phyloP scores from a whole-genome alignment of 2,329 filamentous ascomycete genomes.

The Cercospora janseana region DNA sequence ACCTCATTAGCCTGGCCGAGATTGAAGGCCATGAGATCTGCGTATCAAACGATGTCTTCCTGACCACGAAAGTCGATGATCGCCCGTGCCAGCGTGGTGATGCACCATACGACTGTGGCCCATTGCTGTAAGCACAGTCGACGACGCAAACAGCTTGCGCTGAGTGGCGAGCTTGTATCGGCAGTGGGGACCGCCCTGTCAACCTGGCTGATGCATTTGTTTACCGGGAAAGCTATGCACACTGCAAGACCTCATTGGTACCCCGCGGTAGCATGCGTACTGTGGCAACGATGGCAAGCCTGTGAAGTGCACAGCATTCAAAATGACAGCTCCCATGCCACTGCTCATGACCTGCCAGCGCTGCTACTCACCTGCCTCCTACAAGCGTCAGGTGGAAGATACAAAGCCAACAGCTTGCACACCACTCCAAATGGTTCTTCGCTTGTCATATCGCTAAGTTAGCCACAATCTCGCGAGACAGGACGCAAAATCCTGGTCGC shows the following conservation, averaged over 20 bases:
- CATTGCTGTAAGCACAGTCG: neutral
- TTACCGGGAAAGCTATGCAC: constrained; percentile 20
- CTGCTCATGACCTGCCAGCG: neutral
- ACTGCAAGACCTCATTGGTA: constrained; percentile 22
- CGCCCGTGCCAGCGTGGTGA: too few relatives aligned
- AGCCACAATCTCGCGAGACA: constrained; percentile 14
- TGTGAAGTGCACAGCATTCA: constrained; percentile 22
- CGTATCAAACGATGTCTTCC: neutral
- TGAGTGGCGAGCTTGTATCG: too few relatives aligned
- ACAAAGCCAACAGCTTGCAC: too few relatives aligned
- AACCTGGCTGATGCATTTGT: constrained; percentile 10
- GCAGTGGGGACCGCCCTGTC: too few relatives aligned
- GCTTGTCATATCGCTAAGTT: too few relatives aligned
- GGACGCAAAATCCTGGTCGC: constrained; percentile 21
- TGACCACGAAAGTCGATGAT: neutral
- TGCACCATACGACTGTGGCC: too few relatives aligned
- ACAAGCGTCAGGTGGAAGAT: neutral
- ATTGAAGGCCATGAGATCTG: neutral
- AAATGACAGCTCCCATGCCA: constrained; percentile 27
- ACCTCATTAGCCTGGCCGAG: neutral
- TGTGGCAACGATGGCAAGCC: constrained; percentile 18
- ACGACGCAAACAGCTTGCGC: too few relatives aligned
- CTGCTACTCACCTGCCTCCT: neutral
- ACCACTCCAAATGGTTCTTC: too few relatives aligned
- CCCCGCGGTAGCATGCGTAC: constrained; percentile 27